Conservation (phyloP, 1,139 yeast genomes). For the Lodderomyces pseudojiufengensis region DNA sequence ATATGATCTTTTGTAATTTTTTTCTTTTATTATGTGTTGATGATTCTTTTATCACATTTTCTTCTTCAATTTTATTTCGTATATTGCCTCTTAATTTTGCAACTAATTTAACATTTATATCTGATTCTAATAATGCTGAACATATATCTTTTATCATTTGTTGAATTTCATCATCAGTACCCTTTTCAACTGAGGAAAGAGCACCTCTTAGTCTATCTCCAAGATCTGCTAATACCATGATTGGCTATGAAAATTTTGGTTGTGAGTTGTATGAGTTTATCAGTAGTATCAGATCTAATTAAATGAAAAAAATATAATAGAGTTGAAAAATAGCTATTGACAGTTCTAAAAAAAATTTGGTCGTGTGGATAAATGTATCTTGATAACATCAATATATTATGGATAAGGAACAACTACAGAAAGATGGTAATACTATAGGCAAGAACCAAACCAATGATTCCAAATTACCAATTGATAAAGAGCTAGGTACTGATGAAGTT, state of each 20-base stretch:
- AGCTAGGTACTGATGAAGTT: constrained; percentile 24
- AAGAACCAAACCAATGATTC: too few relatives aligned
- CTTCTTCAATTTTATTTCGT: constrained; percentile 45
- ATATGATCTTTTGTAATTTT: constrained; percentile 84
- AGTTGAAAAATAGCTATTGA: too few relatives aligned
- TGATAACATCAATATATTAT: not conserved
- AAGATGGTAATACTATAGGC: too few relatives aligned
- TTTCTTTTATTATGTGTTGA: constrained; percentile 62
- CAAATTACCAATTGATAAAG: too few relatives aligned
- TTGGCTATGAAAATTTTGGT: too few relatives aligned
- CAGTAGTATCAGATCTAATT: too few relatives aligned
- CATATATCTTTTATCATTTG: constrained; percentile 81
- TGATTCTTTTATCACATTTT: constrained; percentile 50
- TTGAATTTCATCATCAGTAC: constrained; percentile 39
- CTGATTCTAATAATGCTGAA: constrained; percentile 85
- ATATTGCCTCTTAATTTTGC: constrained; percentile 73
- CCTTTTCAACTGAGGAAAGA: constrained; percentile 57
- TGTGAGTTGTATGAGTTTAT: not conserved
- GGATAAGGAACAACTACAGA: not conserved
- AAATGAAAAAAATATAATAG: too few relatives aligned
- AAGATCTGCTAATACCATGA: constrained; percentile 91
- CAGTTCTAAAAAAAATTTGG: too few relatives aligned
- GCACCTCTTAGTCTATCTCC: constrained; percentile 81
- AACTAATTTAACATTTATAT: constrained; percentile 85
- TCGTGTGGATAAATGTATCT: not conserved